Base-by-base conservation (phyloP, 2,329 filamentous ascomycete species). In the Fusarium fujikuroi region DNA sequence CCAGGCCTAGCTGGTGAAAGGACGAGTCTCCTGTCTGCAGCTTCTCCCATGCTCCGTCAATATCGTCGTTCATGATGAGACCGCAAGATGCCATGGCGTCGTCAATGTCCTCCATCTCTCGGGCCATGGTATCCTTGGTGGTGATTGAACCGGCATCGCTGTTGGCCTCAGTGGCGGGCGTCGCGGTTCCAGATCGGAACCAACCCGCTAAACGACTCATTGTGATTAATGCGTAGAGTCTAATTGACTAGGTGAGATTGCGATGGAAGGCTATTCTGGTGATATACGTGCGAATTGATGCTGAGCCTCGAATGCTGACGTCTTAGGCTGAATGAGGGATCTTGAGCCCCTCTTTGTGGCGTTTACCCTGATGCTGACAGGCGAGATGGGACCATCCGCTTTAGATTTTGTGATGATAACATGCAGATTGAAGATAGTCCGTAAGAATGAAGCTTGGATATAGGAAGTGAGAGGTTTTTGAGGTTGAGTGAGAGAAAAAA, bases 21-120 rank as follows among this genome's bases (percentile, higher is more conserved):
- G 93, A 90, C 10, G 95, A 97, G 75, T 89, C 88, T 49, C 93
- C 92, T 74, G 92, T 88, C 57, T 88, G 88, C 40, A 97, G 86
- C 46, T 90, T 90, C 68, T 86, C 86, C 83, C 97, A 93, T 10
- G 96, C 96, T 43, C 90, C 91, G 40, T 94, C 93, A 68, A 98
- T 92, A 83, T 98, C 94, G 83, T 97, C 95, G 79, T 96, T 92
- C 87, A 97, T 92, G 76, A 97, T 93, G 64, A 93, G 85, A 14
- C 88, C 87, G 9, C 92, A 90, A 43, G 93, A 92, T 80, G 79
- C 81, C 84, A 92, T 88, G 72, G 90, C 91, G 75, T 89, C 86
- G 73, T 87, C 83, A 74, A 93, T 86, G 77, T 91, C 85, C 46
- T 83, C 82, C 70, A 87, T 83, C 77, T 90, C 87, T 62, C 84